These are phyloP conservation scores for Solanum megistacrolobum DNA, from an alignment of 257 asterid genomes.

Conservation along the genomic window DNA sequence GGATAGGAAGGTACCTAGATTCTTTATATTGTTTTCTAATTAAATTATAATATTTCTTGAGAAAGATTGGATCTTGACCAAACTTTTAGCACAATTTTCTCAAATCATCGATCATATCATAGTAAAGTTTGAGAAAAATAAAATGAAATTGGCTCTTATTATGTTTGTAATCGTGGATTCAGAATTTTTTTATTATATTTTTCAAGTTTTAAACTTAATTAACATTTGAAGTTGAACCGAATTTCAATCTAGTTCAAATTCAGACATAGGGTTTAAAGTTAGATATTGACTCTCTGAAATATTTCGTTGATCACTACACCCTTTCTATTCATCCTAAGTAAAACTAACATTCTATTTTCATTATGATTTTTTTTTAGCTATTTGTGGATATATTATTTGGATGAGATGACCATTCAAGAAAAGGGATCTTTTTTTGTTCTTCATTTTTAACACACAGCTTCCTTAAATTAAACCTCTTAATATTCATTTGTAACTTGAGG, in stretches of 20 bases:
- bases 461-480: neutral
- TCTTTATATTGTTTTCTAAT: slow-evolving; percentile 11
- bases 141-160: neutral
- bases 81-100: neutral
- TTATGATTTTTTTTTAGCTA: neutral
- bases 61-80: slow-evolving; percentile 23
- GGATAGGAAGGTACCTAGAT: slow-evolving; percentile 74
- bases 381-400: neutral
- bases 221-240: neutral
- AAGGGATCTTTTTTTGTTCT: neutral
- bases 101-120: neutral
- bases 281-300: neutral
- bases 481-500: neutral
- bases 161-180: neutral
- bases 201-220: neutral
- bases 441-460: neutral
- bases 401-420: neutral
- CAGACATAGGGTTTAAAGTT: neutral
- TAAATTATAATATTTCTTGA: neutral
- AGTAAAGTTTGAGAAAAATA: neutral
- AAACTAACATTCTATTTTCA: neutral
- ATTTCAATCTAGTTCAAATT: neutral
- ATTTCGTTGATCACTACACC: neutral
- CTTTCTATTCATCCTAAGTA: neutral
- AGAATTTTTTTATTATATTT: no score